phyloP scores from a whole-genome alignment of 1,284 basidiomycete genomes.

The Marasmius sp. region DNA sequence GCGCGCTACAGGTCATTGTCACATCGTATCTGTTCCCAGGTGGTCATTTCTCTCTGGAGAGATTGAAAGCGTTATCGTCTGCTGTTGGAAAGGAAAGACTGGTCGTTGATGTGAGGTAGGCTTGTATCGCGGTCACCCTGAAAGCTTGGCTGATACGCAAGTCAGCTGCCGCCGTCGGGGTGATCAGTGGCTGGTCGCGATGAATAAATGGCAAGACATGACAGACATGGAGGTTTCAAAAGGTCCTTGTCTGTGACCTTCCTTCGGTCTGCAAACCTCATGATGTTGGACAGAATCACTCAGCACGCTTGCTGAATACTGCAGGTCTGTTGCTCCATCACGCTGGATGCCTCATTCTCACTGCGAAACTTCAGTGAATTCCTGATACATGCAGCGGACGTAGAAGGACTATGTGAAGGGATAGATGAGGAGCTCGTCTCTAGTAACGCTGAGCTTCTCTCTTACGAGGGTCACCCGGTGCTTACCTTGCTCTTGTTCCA shows the following conservation, averaged over 20 bases:
- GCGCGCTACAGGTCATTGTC: slow-evolving; percentile 78
- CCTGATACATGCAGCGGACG: slow-evolving; percentile 95
- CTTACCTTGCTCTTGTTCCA: slow-evolving; percentile 29
- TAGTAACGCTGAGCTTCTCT: slow-evolving; percentile 47
- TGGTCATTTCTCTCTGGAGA: slow-evolving; percentile 74
- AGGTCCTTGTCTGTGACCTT: slow-evolving; percentile 43
- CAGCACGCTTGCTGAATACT: slow-evolving; percentile 69
- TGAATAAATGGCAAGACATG: slow-evolving; percentile 98
- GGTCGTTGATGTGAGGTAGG: slow-evolving; percentile 92
- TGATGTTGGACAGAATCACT: slow-evolving; percentile 57
- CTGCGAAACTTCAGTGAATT: slow-evolving; percentile 70
- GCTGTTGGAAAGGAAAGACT: slow-evolving; percentile 83
- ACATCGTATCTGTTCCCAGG: slow-evolving; percentile 94
- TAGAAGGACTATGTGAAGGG: slow-evolving; percentile 96
- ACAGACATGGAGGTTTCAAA: slow-evolving; percentile 92
- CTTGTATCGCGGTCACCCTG: not conserved
- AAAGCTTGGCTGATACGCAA: not conserved
- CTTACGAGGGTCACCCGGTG: not conserved
- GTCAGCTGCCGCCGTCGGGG: slow-evolving; percentile 80
- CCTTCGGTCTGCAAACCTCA: not conserved
- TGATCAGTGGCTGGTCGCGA: slow-evolving; percentile 90
- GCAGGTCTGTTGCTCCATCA: slow-evolving; percentile 47
- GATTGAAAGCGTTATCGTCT: slow-evolving; percentile 67
- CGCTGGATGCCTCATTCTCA: not conserved
- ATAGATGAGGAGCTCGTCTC: slow-evolving; percentile 90